phyloP scores from a whole-genome alignment of 75 land plant species.

The Isoetes taiwanensis region DNA sequence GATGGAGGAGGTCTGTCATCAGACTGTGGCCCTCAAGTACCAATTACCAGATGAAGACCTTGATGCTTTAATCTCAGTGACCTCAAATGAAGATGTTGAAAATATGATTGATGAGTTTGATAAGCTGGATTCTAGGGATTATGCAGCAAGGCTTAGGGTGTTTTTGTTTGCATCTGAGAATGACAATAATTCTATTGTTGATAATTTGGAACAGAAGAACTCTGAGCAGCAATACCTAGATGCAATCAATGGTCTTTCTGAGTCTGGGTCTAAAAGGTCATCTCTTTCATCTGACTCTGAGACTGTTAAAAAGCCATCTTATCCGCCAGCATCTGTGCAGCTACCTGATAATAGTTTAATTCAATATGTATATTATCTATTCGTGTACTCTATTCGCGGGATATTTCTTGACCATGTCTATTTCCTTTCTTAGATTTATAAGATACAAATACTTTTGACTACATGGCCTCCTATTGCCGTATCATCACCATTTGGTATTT shows the following conservation, averaged over 20 bases:
- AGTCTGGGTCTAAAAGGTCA: too few relatives aligned
- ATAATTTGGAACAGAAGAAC: conserved; percentile 22
- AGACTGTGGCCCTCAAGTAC: conserved; percentile 35
- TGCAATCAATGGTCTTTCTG: conserved; percentile 45
- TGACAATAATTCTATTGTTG: conserved; percentile 18
- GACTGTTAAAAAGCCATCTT: too few relatives aligned
- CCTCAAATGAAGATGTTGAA: conserved; percentile 55
- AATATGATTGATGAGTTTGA: conserved; percentile 78
- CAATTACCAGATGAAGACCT: conserved; percentile 79
- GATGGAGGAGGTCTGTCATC: conserved; percentile 11
- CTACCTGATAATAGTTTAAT: too few relatives aligned
- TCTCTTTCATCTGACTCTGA: too few relatives aligned
- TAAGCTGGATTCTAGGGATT: conserved; percentile 31
- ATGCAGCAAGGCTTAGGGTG: conserved; percentile 35
- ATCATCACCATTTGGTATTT: too few relatives aligned
- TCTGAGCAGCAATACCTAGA: conserved; percentile 41
- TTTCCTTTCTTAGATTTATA: too few relatives aligned
- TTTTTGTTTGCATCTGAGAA: conserved; percentile 48
- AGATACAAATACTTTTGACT: too few relatives aligned
- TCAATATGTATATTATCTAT: too few relatives aligned
- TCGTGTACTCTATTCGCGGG: too few relatives aligned
- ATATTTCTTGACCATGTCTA: too few relatives aligned
- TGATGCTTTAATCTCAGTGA: conserved; percentile 60
- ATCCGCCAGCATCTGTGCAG: too few relatives aligned
- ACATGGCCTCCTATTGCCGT: too few relatives aligned